Conservation (phyloP, 2,329 filamentous ascomycete genomes). For the Sporothrix humicola region DNA sequence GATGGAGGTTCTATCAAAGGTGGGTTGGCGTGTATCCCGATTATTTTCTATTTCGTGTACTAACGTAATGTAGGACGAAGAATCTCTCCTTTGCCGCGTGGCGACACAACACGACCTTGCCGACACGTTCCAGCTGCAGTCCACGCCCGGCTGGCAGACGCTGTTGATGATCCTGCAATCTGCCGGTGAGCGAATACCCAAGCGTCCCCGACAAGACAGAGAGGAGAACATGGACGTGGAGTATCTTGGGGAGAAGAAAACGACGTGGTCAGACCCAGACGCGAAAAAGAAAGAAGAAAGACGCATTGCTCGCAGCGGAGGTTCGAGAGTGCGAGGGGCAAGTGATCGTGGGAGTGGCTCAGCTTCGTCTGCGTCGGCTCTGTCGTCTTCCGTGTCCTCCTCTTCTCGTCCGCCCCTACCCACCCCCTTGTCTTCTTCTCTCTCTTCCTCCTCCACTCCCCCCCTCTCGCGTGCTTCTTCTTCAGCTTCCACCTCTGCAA, state of each 20-base stretch:
- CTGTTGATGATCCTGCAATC: slow-evolving; percentile 91
- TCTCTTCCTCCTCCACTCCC: slow-evolving; percentile 28
- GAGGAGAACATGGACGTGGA: slow-evolving; percentile 29
- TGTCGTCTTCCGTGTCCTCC: neutral
- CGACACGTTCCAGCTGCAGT: slow-evolving; percentile 81
- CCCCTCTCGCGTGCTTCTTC: slow-evolving; percentile 41
- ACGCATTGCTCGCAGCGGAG: slow-evolving; percentile 22
- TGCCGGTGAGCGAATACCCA: slow-evolving; percentile 94
- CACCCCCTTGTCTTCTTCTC: neutral
- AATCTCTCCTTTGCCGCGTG: slow-evolving; percentile 81
- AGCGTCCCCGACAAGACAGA: slow-evolving; percentile 59
- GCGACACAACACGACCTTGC: slow-evolving; percentile 80
- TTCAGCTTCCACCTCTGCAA: slow-evolving; percentile 31
- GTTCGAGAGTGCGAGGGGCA: slow-evolving; percentile 3
- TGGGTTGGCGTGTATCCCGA: too few species aligned
- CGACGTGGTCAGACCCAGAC: slow-evolving; percentile 26
- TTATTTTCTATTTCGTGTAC: neutral
- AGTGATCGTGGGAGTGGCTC: neutral
- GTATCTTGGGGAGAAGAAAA: slow-evolving; percentile 23
- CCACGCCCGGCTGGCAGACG: slow-evolving; percentile 91
- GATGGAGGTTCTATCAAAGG: slow-evolving; percentile 83
- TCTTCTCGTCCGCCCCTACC: too few species aligned
- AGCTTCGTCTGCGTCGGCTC: neutral
- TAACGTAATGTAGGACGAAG: slow-evolving; percentile 73
- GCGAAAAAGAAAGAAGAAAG: slow-evolving; percentile 17